A percentile compares a stretch with the other conserved stretches of the same genome.
These are phyloP conservation scores for Hemisphaericaspora nanyangensis DNA, from an alignment of 805 yeast species.

Conservation along the genomic window DNA sequence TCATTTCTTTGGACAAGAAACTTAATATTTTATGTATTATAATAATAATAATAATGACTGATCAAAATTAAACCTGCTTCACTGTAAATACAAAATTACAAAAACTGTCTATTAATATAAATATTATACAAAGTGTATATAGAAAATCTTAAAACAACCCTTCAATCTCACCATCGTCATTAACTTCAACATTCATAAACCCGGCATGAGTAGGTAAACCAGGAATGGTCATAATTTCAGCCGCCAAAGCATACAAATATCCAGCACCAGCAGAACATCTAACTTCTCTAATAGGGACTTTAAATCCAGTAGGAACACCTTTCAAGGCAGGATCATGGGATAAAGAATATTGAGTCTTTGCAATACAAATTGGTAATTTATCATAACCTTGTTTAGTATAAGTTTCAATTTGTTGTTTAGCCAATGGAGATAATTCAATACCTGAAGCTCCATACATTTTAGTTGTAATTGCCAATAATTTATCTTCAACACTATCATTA, in stretches of 20 bases:
- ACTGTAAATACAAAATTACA: too few species aligned
- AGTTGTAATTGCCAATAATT: conserved; percentile 72
- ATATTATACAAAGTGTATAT: too few species aligned
- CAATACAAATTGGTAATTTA: conserved; percentile 90
- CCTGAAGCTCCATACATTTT: conserved; percentile 91
- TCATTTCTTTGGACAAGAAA: not conserved
- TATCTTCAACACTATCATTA: conserved; percentile 71
- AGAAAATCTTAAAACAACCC: conserved; percentile 63
- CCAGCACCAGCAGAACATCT: conserved; percentile 97
- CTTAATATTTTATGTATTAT: not conserved
- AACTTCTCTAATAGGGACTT: conserved; percentile 90
- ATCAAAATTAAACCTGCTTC: too few species aligned
- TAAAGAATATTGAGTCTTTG: conserved; percentile 94
- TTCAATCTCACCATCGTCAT: conserved; percentile 85
- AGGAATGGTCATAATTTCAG: conserved; percentile 95
- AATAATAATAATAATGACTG: too few species aligned
- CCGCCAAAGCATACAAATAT: conserved; percentile 92
- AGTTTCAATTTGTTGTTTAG: conserved; percentile 73
- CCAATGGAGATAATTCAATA: conserved; percentile 78
- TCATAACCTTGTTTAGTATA: conserved; percentile 87
- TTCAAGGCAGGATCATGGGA: conserved; percentile 91
- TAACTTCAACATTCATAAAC: conserved; percentile 93
- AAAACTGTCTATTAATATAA: too few species aligned
- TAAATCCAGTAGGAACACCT: conserved; percentile 94
- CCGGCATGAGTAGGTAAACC: conserved; percentile 96